Evolutionary conservation across 805 yeast species (phyloP).

Genomic region (Lipomyces japonicus): DNA sequence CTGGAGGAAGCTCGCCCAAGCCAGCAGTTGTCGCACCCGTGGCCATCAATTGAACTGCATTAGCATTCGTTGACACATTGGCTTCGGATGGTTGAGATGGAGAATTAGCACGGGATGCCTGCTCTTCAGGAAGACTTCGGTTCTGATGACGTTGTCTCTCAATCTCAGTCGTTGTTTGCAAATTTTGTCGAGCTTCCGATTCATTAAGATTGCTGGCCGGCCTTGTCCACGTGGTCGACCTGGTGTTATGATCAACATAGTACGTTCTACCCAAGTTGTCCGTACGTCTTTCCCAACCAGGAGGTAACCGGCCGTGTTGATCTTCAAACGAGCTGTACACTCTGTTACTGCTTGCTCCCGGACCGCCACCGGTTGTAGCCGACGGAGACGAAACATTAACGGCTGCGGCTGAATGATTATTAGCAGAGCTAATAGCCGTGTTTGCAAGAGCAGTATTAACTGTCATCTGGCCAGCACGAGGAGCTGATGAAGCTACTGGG

Average conservation of each 20-base stretch:
- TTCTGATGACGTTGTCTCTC: constrained; percentile 89
- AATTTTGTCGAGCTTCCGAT: constrained; percentile 51
- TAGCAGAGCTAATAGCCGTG: constrained; percentile 30
- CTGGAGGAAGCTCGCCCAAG: constrained; percentile 93
- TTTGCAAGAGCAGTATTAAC: constrained; percentile 24
- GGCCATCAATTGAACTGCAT: constrained; percentile 50
- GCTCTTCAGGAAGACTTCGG: constrained; percentile 76
- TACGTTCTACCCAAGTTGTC: constrained; percentile 97
- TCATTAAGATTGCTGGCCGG: constrained; percentile 80
- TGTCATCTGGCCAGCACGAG: constrained; percentile 33
- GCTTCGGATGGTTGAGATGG: constrained; percentile 11
- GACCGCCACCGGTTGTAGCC: constrained; percentile 18
- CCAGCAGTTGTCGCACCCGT: constrained; percentile 92
- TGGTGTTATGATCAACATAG: constrained; percentile 95
- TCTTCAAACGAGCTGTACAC: constrained; percentile 94
- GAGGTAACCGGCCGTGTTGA: constrained; percentile 91
- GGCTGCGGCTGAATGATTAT: constrained; percentile 27
- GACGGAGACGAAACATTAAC: constrained; percentile 30
- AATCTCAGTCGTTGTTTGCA: constrained; percentile 66
- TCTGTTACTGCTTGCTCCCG: constrained; percentile 39
- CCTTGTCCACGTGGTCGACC: constrained; percentile 98
- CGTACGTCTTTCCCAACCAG: constrained; percentile 99
- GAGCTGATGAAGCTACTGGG: constrained; percentile 12
- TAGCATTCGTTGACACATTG: constrained; percentile 31
- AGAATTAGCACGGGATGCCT: constrained; percentile 43